Evolutionary conservation across 1,284 basidiomycete species (phyloP), one percentile per base, ranked within the genome.

Genomic region (Thelephora terrestris): DNA sequence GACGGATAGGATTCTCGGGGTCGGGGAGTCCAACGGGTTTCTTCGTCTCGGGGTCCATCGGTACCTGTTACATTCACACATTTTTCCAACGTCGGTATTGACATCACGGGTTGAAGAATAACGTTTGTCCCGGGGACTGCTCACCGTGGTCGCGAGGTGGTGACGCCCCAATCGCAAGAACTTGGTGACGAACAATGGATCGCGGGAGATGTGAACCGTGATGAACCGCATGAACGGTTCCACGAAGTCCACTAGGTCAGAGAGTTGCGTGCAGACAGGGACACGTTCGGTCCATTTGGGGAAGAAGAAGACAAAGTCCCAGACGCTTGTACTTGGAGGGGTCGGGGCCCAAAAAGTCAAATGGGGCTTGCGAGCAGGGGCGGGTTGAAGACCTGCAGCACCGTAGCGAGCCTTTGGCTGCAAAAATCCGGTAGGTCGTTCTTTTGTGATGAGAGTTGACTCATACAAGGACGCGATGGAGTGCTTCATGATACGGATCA

Each of bases 231-330:
- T 74, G 47, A 91, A 67, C 16, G 86, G 86, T 53, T 89, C 84
- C 34, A 86, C 68, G 24, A 91, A 74, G 58, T 84, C 74, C 48
- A 76, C 70, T 23, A 93, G 63, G 57, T 94, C 89, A 42, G 84
- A 79, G 46, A 79, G 59, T 0, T 71, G 71, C 2, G 70, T 67
- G 59, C 85, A 86, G 23, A 78, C 57, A 12, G 89, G 89, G 32
- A 92, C 67, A 37, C 76, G 72, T 44, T 86, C 78, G 14, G 65
- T 63, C 93, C 93, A 96, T 45, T 79, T 71, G 2, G 90, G 81
- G 64, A 85, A 95, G 73, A 96, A 97, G 72, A 91, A 97, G 7
- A 88, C 78, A 58, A 87, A 93, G 42, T 84, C 80, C 20, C 74
- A 74, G 5, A 69, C 74, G 49, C 69, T 74, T 12, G 89, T 90